Percentiles rank a stretch among this genome's conserved stretches.
Conservation (phyloP, 148 eudicot genomes). For the Camellia sinensis region DNA sequence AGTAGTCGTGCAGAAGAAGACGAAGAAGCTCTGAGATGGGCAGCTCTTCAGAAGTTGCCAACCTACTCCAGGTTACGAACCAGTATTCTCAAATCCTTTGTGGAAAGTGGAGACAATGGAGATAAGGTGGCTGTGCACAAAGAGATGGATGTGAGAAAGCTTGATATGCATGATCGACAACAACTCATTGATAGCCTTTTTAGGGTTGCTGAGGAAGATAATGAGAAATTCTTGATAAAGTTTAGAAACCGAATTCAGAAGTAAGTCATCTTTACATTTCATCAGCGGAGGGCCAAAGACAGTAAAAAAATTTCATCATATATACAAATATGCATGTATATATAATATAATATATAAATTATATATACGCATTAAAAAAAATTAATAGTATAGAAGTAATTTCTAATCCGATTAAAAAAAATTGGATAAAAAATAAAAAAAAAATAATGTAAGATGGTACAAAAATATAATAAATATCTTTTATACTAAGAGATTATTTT, state of each 20-base stretch:
- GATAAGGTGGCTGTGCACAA: constrained; percentile 36
- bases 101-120: constrained; percentile 27
- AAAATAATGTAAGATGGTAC: too few species aligned
- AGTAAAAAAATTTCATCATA: too few species aligned
- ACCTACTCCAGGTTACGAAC: constrained; percentile 79
- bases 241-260: constrained; percentile 70
- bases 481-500: too few species aligned
- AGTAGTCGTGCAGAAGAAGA: constrained; percentile 70
- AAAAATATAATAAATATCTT: too few species aligned
- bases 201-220: constrained; percentile 84
- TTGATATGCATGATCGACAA: constrained; percentile 52
- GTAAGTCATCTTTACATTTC: constrained; percentile 27
- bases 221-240: constrained; percentile 75
- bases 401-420: too few species aligned
- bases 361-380: too few species aligned
- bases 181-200: constrained; percentile 74
- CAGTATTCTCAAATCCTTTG: constrained; percentile 57
- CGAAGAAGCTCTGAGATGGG: constrained; percentile 89
- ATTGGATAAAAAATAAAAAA: too few species aligned
- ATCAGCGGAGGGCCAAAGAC: too few species aligned
- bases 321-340: too few species aligned
- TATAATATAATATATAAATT: too few species aligned
- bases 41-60: constrained; percentile 81
- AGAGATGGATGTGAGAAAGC: constrained; percentile 79
- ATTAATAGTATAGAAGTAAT: too few species aligned